phyloP scores from a whole-genome alignment of 176 grass and related monocot genomes.

The Alopecurus myosuroides region DNA sequence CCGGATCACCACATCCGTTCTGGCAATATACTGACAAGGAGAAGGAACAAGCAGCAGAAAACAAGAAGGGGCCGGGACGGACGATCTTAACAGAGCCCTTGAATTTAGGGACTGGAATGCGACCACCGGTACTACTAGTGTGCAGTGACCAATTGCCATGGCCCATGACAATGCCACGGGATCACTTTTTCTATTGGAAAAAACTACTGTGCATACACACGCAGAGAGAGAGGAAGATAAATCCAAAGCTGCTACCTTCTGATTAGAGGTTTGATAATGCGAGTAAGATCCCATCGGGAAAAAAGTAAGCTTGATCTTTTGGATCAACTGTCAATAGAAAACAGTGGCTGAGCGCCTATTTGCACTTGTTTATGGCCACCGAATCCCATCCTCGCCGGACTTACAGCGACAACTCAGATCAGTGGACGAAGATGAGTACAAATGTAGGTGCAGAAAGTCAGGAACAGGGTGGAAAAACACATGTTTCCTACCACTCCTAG shows the following conservation, averaged over 20 bases:
- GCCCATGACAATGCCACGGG: constrained; percentile 15
- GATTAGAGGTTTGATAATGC: not conserved
- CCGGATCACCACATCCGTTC: constrained; percentile 8
- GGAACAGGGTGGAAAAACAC: constrained; percentile 14
- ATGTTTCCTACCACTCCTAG: not conserved
- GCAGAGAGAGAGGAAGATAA: not conserved
- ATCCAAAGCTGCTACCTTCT: not conserved
- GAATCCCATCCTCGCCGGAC: not conserved
- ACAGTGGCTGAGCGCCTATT: not conserved
- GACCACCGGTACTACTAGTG: constrained; percentile 8
- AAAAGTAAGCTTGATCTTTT: not conserved
- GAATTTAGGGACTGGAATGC: constrained; percentile 22
- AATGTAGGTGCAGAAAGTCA: constrained; percentile 21
- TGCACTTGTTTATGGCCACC: constrained; percentile 12
- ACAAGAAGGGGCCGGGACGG: constrained; percentile 25
- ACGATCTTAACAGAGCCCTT: constrained; percentile 27
- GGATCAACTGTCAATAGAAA: not conserved
- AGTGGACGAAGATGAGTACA: constrained; percentile 19
- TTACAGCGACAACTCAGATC: not conserved
- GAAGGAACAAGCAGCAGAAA: constrained; percentile 37
- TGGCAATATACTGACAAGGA: constrained; percentile 22
- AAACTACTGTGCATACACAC: not conserved
- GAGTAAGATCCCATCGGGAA: not conserved
- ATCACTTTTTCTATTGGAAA: not conserved
- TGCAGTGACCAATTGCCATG: constrained; percentile 5